Base-by-base conservation (phyloP, 23 red algal species). In the Gracilaria vermiculophylla region DNA sequence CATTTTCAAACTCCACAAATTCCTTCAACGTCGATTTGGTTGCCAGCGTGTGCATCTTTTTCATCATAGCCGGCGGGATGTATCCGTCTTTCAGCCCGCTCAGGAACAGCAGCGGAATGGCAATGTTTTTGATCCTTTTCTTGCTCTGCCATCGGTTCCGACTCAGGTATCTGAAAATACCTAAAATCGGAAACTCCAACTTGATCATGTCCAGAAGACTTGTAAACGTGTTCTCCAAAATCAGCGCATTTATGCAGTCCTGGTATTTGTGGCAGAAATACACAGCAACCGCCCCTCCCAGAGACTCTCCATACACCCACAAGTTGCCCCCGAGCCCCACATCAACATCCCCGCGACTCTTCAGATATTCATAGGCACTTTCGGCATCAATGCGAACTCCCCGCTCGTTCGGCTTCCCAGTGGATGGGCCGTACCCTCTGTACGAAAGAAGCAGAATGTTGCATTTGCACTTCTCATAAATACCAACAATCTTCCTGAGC, bases 171-270 rank as follows among this genome's bases (percentile, higher is more conserved):
- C 92, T 67, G 78, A 98, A 86, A 19, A 89, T 60, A 27, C 80
- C 77, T 25, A 98, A 71, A 21, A 95, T 83, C 47, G 92, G 92
- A 86, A 91, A 83, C 36, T 91, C 92, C 5, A 75, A 54, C 60
- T 92, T 91, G 81, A 95, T 98, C 96, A 98, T 98, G 54, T 94
- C 96, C 20, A 95, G 52, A 34, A 98, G 91, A 39, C 76, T 82
- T 2, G 96, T 98, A 70, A 98, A 98, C 8, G 96, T 98, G 65
- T 95, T 98, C 67, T 98, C 92, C 17, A 98, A 33, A 29, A 98
- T 84, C 27, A 98, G 62, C 33, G 82, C 89, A 48, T 91, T 85
- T 35, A 98, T 85, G 71, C 54, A 81, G 43, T 94, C 42, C 81
- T 94, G 76, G 77, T 87, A 92, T 9, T 77, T 62, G 39, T 95